Evolutionary conservation across 805 yeast species (phyloP), one percentile per base, ranked within the genome.

Genomic region (Pichia nanzhaoensis): DNA sequence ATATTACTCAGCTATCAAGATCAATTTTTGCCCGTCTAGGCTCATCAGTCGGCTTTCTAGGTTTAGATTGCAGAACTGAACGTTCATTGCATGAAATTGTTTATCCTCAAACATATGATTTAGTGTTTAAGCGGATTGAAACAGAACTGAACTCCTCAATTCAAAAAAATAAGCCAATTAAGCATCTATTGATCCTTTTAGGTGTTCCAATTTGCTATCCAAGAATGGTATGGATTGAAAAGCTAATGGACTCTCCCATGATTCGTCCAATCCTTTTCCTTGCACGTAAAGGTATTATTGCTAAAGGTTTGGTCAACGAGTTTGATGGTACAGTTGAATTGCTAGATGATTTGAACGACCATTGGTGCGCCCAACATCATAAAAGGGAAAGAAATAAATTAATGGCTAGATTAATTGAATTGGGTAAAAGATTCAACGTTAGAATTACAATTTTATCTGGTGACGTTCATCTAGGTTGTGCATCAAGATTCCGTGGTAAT

Each of bases 191-290:
- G 52, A 78, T 93, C 1, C 72, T 93, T 78, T 69, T 93, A 41
- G 98, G 98, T 37, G 95, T 91, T 13, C 99, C 99, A 3, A 87
- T 93, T 45, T 85, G 93, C 34, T 91, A 91, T 59, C 98, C 99
- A 3, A 74, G 98, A 52, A 70, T 93, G 59, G 96, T 90, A 2
- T 86, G 95, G 91, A 70, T 88, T 30, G 98, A 93, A 65, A 71
- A 75, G 59, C 52, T 91, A 21, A 74, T 91, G 58, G 74, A 80
- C 6, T 80, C 89, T 21, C 68, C 61, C 31, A 52, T 78, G 2
- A 66, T 91, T 45, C 69, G 67, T 7, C 96, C 96, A 2, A 45
- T 86, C 5, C 79, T 81, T 57, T 72, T 59, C 46, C 54, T 82
- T 21, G 77, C 91, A 2, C 70, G 75, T 45, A 74, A 73, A 46